These are phyloP conservation scores for Mycosphaerella arachidis DNA, from an alignment of 2,329 filamentous ascomycete species.

Conservation along the genomic window DNA sequence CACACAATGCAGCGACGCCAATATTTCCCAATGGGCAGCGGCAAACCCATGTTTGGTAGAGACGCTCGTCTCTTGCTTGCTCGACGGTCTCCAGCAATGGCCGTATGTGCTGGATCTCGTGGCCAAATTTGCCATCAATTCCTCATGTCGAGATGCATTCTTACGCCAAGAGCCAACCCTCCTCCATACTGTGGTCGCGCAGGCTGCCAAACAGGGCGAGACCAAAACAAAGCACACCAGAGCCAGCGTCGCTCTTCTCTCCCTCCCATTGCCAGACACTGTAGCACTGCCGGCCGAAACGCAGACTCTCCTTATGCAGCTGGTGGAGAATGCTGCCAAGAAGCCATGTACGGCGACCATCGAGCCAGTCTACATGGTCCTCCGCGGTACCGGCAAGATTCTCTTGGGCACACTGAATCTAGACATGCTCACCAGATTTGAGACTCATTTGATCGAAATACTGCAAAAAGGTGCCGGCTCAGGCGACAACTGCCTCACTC, in stretches of 20 bases:
- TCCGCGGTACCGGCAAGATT: conserved; percentile 29
- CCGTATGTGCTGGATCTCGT: conserved; percentile 49
- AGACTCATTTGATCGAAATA: conserved; percentile 32
- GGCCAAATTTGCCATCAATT: conserved; percentile 35
- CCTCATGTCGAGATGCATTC: conserved; percentile 29
- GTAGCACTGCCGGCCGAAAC: conserved; percentile 30
- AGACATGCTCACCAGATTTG: conserved; percentile 25
- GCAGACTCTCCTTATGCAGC: conserved; percentile 31
- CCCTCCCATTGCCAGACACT: conserved; percentile 26
- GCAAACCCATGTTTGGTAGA: conserved; percentile 48
- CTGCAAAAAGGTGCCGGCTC: conserved; percentile 25
- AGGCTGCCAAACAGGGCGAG: conserved; percentile 23
- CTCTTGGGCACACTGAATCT: conserved; percentile 29
- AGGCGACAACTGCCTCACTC: conserved; percentile 29
- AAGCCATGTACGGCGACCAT: conserved; percentile 26
- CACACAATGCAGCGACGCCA: conserved; percentile 27
- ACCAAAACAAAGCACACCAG: conserved; percentile 18
- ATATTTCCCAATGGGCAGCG: conserved; percentile 45
- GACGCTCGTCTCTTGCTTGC: conserved; percentile 42
- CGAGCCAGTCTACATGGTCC: conserved; percentile 30
- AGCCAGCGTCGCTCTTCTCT: conserved; percentile 29
- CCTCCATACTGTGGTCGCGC: conserved; percentile 25
- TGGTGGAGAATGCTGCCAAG: conserved; percentile 29
- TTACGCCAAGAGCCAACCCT: conserved; percentile 30
- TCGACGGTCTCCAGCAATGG: conserved; percentile 49